Base-by-base conservation (phyloP, 2,329 filamentous ascomycete genomes). In the Xylariomycetidae sp. region DNA sequence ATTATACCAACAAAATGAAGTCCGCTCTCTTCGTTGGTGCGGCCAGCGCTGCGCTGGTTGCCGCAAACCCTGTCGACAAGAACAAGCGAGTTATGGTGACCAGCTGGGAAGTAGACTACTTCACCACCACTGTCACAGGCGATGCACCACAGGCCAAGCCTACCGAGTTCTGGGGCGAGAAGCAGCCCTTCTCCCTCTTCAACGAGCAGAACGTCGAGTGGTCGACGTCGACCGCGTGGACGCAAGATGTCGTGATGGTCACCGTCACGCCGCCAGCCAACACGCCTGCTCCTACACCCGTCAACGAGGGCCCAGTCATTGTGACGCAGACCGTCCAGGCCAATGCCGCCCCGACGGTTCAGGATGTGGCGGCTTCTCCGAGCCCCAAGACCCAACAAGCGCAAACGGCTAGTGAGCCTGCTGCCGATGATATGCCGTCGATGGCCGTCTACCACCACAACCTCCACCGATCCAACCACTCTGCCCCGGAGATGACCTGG, bases 381-480 rank as follows among this genome's bases (percentile, higher is more conserved):
- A 16, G 38, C 15, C 31, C 30, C 25, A 31, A 30, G 19, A 20
- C 34, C 12, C n/a, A 12, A 20, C 25, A 23, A 30, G 32, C 19
- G n/a, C 7, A 12, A 34, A 42, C 17, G 19, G 22, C 43, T 31
- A 27, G 22, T 14, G 35, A 30, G 20, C 27, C 40, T 26, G 40
- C 41, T 17, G 59, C 61, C 43, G 30, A 38, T 16, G 44, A 58
- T 34, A 62, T 67, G 38, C 22, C 49, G 37, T 56, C 56, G 35
- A 54, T 61, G 10, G 70, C 71, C 31, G 50, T 90, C 31, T 68
- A 79, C 49, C 76, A 85, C 57, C 92, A 96, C 79, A 95, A 95
- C 66, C 52, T 82, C 33, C 85, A 92, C 64, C 89, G 92, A 43
- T 58, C 69, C 53, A 93, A 92, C 67, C 87, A 95, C 72, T 82